Evolutionary conservation across 1,284 basidiomycete genomes (phyloP), one percentile per base, ranked within the genome.

Genomic region (Neolentinus lepideus): DNA sequence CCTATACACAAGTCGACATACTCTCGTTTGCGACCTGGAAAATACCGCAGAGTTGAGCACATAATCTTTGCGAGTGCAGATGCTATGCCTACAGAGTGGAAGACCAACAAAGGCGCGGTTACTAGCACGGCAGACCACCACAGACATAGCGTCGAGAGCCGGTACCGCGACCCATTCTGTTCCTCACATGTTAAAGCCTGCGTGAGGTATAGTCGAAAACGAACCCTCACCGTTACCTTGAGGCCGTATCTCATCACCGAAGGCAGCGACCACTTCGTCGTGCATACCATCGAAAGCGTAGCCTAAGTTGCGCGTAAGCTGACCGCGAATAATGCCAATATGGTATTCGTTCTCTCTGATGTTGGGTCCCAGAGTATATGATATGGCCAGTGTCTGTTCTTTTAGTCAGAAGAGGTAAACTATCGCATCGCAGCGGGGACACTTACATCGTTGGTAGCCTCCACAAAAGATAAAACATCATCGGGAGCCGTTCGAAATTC

Each of bases 101-200:
- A 67, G 55, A 1, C 78, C 76, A 54, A 80, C 71, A 55, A 80
- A 75, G 9, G 74, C 71, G 43, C 76, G 69, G 60, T 77, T 79
- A 58, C 69, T 75, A 26, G 73, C 68, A 27, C 75, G 67, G 8
- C 74, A 72, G 45, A 79, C 69, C 26, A 78, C 61, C 43, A 69
- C 63, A 24, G 69, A 71, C 69, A 77, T 73, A 12, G 68, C 69
- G 25, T 66, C 59, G 52, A 73, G 69, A 22, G 70, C 61, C 9
- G 65, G 65, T 3, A 74, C 51, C 8, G 54, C 59, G 16, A 60
- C 54, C 56, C 64, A 67, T 54, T 64, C 69, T 71, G 53, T 27
- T 43, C 43, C n/a, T 16, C 9, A 16, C 21, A 16, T 14, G 1
- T 26, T 21, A 33, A 12, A 16, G 21, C 10, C 33, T 19, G n/a